Base-by-base conservation (phyloP, 2,329 filamentous ascomycete species). In the Diaporthe helianthi region DNA sequence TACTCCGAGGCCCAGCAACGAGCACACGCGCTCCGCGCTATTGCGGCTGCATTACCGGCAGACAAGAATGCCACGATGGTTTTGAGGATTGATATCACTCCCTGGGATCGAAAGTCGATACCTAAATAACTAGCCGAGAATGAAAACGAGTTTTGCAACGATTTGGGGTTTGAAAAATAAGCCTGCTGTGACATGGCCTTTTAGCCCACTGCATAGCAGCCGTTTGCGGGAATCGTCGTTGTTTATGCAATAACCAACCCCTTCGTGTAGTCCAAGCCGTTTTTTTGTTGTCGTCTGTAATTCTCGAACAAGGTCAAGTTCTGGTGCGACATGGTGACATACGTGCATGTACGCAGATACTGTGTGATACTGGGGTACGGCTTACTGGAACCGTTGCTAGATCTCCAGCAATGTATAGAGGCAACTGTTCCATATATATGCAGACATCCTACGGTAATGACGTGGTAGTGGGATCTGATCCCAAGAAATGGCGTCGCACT, bases 11-110 rank as follows among this genome's bases (percentile, higher is more conserved):
- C 67, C 65, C 49, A 54, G 71, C 71, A 72, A 72, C 71, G 71
- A 71, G 71, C 71, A 72, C 65, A 72, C 68, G 71, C 71, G 71
- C 71, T 71, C 71, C 69, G 65, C 68, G 69, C 69, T 53, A 26
- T 41, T 41, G 55, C 49, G 69, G 67, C 69, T 33, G 65, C 41
- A 52, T 38, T 38, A 58, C 64, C 69, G 58, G 69, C 69, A 68
- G 60, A 69, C 66, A 65, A 65, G 46, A 31, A 52, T 69, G 53
- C 63, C 68, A 69, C 53, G 29, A 69, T 61, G 53, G 68, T 52
- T 41, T 36, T 68, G 46, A 51, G 47, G n/a, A 41, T 46, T 44
- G 54, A 53, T 31, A 53, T 22, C 26, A 53, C 36, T 44, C 54
- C 38, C n/a, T 12, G 38, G 66, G 22, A 63, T 41, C 33, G 41